phyloP scores from a whole-genome alignment of 176 grass and related monocot genomes.

The Thinopyrum elongatum region DNA sequence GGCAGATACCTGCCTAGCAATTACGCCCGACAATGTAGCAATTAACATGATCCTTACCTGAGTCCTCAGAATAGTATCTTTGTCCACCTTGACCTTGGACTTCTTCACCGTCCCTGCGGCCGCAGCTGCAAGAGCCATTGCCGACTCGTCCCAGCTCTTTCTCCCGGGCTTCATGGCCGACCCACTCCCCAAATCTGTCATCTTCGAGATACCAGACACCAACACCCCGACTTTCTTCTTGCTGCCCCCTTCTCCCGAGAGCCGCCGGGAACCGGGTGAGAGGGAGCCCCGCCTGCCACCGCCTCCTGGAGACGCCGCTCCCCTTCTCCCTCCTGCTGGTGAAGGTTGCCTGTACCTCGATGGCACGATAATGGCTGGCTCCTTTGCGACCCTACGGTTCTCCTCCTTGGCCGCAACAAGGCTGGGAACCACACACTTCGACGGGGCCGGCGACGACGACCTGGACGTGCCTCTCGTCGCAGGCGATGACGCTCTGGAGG shows the following conservation, averaged over 20 bases:
- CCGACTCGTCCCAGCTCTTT: constrained; percentile 88
- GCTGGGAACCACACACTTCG: constrained; percentile 84
- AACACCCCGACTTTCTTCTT: constrained; percentile 78
- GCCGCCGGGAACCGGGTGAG: constrained; percentile 42
- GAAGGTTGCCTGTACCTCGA: constrained; percentile 85
- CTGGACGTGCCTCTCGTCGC: constrained; percentile 31
- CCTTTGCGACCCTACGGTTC: constrained; percentile 51
- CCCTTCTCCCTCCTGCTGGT: constrained; percentile 47
- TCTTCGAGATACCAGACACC: constrained; percentile 78
- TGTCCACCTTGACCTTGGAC: constrained; percentile 56
- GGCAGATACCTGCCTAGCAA: neutral
- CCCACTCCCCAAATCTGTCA: constrained; percentile 56
- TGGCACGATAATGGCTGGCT: constrained; percentile 77
- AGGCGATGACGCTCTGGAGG: constrained; percentile 45
- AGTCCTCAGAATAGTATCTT: constrained; percentile 60
- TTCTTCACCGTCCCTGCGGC: constrained; percentile 23
- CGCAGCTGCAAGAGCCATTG: neutral
- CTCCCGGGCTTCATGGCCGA: constrained; percentile 54
- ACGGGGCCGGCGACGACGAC: constrained; percentile 67
- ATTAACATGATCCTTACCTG: constrained; percentile 56
- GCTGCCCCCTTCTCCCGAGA: constrained; percentile 49
- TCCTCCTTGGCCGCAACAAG: constrained; percentile 74
- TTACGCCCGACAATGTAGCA: neutral
- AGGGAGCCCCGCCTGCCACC: constrained; percentile 56
- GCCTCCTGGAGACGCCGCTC: constrained; percentile 35